phyloP scores from a whole-genome alignment of 352 stramenopile genomes.

The Phytopythium litorale region DNA sequence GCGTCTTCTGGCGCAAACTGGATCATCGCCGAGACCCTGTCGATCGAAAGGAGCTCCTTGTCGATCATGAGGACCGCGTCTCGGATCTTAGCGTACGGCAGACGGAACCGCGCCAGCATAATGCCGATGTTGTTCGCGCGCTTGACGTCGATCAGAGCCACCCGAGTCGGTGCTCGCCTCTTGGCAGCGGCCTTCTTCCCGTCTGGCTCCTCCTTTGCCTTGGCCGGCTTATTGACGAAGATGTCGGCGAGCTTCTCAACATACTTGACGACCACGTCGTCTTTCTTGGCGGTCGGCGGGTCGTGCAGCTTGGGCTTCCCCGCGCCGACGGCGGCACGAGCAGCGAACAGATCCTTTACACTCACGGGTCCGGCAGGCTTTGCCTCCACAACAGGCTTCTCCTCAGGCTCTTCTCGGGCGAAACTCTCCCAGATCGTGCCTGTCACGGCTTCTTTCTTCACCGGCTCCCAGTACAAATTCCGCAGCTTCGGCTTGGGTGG shows the following conservation, averaged over 20 bases:
- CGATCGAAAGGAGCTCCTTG: slow-evolving; percentile 69
- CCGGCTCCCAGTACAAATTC: slow-evolving; percentile 81
- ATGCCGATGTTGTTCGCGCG: slow-evolving; percentile 87
- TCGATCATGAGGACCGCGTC: slow-evolving; percentile 76
- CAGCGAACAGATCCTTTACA: slow-evolving; percentile 37
- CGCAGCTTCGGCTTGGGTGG: slow-evolving; percentile 78
- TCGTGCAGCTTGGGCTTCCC: slow-evolving; percentile 11
- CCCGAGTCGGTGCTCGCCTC: slow-evolving; percentile 44
- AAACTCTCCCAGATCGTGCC: too few species aligned
- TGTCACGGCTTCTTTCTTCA: slow-evolving; percentile 35
- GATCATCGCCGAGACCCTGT: slow-evolving; percentile 67
- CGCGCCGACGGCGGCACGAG: slow-evolving; percentile 10
- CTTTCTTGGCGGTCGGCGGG: slow-evolving; percentile 23
- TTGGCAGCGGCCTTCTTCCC: slow-evolving; percentile 50
- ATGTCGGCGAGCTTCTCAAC: slow-evolving; percentile 64
- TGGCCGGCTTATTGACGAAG: slow-evolving; percentile 79
- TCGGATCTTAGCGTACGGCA: slow-evolving; percentile 77
- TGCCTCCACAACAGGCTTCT: slow-evolving; percentile 1
- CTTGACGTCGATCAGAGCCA: slow-evolving; percentile 81
- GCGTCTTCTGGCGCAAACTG: slow-evolving; percentile 77
- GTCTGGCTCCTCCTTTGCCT: slow-evolving; percentile 41
- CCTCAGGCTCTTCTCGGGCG: too few species aligned
- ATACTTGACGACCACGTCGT: slow-evolving; percentile 58
- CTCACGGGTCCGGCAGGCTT: slow-evolving; percentile 14
- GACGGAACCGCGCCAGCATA: slow-evolving; percentile 79